Evolutionary conservation across 2,329 filamentous ascomycete genomes (phyloP).

Genomic region (Pseudogymnoascus sp.): DNA sequence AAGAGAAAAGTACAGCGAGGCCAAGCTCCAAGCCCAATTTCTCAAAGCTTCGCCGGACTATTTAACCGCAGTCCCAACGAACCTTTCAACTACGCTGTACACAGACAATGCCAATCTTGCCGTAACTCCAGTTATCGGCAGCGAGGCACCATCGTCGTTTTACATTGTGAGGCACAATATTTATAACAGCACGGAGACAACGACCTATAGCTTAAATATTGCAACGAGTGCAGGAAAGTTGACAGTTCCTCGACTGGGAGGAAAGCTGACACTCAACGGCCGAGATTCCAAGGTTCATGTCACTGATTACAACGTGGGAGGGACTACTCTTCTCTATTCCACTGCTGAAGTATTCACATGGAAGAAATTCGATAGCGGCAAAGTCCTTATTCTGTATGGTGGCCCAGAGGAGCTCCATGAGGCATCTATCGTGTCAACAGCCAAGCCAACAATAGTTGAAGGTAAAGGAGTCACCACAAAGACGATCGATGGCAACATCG

Average conservation of each 20-base stretch:
- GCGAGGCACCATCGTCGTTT: conserved; percentile 46
- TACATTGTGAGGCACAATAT: conserved; percentile 59
- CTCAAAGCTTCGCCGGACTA: conserved; percentile 18
- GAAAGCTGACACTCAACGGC: conserved; percentile 47
- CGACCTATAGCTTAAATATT: conserved; percentile 55
- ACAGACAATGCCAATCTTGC: conserved; percentile 54
- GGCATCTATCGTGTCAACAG: conserved; percentile 30
- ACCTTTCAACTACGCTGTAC: conserved; percentile 45
- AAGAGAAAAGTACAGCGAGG: conserved; percentile 14
- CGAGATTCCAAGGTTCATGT: conserved; percentile 61
- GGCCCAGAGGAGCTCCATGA: conserved; percentile 54
- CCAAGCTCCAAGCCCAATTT: conserved; percentile 17
- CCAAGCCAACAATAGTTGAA: conserved; percentile 25
- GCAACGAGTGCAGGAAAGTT: conserved; percentile 48
- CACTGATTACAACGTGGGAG: conserved; percentile 55
- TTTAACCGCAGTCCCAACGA: conserved; percentile 13
- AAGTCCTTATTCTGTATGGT: conserved; percentile 55
- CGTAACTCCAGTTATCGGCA: conserved; percentile 52
- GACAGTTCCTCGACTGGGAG: conserved; percentile 51
- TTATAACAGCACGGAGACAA: conserved; percentile 49
- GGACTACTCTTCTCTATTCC: conserved; percentile 52
- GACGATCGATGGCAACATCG: conserved; percentile 35
- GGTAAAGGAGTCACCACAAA: conserved; percentile 20
- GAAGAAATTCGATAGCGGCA: conserved; percentile 51
- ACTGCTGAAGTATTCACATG: conserved; percentile 62